Evolutionary conservation across 2,329 filamentous ascomycete species (phyloP).

Genomic region (Cadophora sp.): DNA sequence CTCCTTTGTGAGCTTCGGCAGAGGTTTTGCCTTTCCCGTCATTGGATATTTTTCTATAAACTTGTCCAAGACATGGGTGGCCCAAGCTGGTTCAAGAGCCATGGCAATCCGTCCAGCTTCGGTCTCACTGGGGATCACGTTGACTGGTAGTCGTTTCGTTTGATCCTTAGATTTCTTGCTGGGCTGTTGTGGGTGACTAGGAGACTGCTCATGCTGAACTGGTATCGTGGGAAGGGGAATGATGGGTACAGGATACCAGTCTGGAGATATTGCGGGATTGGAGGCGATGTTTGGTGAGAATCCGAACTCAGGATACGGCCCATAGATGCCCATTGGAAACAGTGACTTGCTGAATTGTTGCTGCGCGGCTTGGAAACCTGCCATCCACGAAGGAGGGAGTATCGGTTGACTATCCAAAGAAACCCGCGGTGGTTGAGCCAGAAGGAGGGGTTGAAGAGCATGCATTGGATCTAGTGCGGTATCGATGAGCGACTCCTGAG

Average conservation of each 20-base stretch:
- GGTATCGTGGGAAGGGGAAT: background rate
- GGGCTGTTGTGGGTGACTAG: background rate
- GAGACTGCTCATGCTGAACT: background rate
- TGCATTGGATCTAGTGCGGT: background rate
- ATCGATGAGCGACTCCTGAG: background rate
- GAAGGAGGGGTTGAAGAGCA: background rate
- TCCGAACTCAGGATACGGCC: background rate
- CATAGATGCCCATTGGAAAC: background rate
- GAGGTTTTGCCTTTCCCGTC: conserved; percentile 37
- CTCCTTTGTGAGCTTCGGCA: conserved; percentile 11
- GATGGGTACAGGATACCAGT: conserved; percentile 6
- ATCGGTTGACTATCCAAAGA: background rate
- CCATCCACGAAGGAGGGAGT: conserved; percentile 9
- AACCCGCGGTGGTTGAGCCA: background rate
- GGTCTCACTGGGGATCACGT: conserved; percentile 23
- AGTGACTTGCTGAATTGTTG: background rate
- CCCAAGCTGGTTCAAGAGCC: conserved; percentile 35
- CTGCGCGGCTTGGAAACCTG: background rate
- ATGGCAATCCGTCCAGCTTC: conserved; percentile 37
- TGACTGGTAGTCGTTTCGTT: background rate
- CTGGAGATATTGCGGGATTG: background rate
- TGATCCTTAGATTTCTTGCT: background rate
- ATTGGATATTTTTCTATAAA: conserved; percentile 44
- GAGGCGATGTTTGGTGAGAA: background rate
- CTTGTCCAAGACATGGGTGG: conserved; percentile 35